A percentile compares a stretch with the other conserved stretches of the same genome.
These are phyloP conservation scores for Scalesia atractyloides DNA, from an alignment of 129 eudicot species.

Conservation along the genomic window DNA sequence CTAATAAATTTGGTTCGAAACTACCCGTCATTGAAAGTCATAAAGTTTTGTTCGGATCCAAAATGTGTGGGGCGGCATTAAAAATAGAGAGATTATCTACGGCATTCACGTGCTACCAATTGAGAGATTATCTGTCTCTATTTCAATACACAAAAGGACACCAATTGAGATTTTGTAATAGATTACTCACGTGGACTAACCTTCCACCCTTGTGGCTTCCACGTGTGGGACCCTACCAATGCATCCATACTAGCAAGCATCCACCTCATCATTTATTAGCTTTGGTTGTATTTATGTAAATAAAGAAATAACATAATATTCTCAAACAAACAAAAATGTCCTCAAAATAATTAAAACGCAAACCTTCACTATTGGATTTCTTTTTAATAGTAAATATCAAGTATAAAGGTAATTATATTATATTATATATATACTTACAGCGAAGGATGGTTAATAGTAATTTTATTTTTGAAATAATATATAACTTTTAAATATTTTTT, in stretches of 20 bases:
- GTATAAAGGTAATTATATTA: no score
- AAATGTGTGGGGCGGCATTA: constrained; percentile 26
- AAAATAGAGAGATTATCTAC: constrained; percentile 17
- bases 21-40: neutral
- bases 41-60: constrained; percentile 17
- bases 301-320: neutral
- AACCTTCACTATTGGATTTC: neutral
- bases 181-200: constrained; percentile 39
- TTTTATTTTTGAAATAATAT: no score
- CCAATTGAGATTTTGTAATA: constrained; percentile 16
- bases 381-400: no score
- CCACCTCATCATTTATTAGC: constrained; percentile 40
- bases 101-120: constrained; percentile 29
- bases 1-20: no score
- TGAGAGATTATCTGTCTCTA: constrained; percentile 24
- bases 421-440: no score
- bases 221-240: constrained; percentile 40
- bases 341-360: neutral
- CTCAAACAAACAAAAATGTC: neutral
- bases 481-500: no score
- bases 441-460: no score
- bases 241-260: constrained; percentile 32
- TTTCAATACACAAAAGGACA: constrained; percentile 32
- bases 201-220: constrained; percentile 32
- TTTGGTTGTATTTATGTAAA: constrained; percentile 10